These are phyloP conservation scores for Isabelozyma heimii DNA, from an alignment of 805 yeast species.

Conservation along the genomic window DNA sequence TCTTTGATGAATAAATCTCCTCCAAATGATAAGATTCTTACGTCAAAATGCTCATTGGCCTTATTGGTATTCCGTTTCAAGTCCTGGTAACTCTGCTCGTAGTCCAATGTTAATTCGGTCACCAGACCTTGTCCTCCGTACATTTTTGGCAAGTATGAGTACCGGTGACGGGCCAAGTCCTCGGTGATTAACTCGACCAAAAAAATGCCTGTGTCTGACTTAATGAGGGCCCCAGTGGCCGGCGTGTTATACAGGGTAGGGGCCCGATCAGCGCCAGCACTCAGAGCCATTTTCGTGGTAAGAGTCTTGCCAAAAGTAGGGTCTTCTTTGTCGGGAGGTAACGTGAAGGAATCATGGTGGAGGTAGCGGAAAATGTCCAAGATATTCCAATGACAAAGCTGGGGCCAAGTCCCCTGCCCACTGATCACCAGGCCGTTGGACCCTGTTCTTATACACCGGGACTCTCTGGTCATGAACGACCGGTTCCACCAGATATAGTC, in stretches of 20 bases:
- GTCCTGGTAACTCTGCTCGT: slow-evolving; percentile 33
- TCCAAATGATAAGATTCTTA: slow-evolving; percentile 59
- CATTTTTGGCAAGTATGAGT: slow-evolving; percentile 58
- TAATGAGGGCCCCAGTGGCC: slow-evolving; percentile 31
- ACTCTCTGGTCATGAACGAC: slow-evolving; percentile 74
- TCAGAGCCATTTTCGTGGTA: slow-evolving; percentile 25
- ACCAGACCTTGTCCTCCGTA: slow-evolving; percentile 65
- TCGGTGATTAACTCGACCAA: slow-evolving; percentile 68
- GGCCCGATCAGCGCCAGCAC: slow-evolving; percentile 12
- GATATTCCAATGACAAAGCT: slow-evolving; percentile 86
- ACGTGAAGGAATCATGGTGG: slow-evolving; percentile 74
- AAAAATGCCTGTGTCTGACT: slow-evolving; percentile 66
- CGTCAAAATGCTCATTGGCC: slow-evolving; percentile 34
- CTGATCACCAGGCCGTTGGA: slow-evolving; percentile 40
- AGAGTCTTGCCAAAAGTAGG: slow-evolving; percentile 31
- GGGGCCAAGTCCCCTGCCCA: slow-evolving; percentile 41
- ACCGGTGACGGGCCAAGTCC: slow-evolving; percentile 51
- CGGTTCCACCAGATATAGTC: slow-evolving; percentile 81
- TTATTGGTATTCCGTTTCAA: slow-evolving; percentile 23
- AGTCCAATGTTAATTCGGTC: slow-evolving; percentile 46
- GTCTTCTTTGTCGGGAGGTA: slow-evolving; percentile 62
- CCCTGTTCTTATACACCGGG: slow-evolving; percentile 50
- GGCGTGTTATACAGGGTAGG: slow-evolving; percentile 23
- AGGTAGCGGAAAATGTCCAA: slow-evolving; percentile 75
- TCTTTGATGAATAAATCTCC: slow-evolving; percentile 59